These are phyloP conservation scores for Plasmodium cynomolgi DNA, from an alignment of 169 alveolate species.

Conservation along the genomic window DNA sequence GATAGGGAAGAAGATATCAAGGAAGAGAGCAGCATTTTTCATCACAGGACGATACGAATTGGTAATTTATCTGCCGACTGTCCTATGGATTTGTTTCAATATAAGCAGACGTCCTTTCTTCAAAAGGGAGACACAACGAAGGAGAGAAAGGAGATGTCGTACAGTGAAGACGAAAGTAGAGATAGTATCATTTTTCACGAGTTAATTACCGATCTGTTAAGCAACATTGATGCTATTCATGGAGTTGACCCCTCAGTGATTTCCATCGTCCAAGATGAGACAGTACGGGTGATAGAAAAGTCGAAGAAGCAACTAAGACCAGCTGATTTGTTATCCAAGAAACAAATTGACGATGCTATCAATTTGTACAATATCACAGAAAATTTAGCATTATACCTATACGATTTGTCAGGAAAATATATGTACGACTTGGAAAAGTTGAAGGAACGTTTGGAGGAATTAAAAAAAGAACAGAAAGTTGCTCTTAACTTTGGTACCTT, in stretches of 20 bases:
- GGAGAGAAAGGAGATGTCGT: neutral
- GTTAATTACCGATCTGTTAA: slow-evolving; percentile 71
- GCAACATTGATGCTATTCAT: slow-evolving; percentile 87
- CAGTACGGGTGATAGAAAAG: slow-evolving; percentile 84
- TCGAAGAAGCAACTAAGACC: slow-evolving; percentile 89
- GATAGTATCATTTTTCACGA: slow-evolving; percentile 29
- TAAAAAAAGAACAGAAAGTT: slow-evolving; percentile 83
- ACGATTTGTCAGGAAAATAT: slow-evolving; percentile 79
- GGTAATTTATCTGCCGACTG: slow-evolving; percentile 47
- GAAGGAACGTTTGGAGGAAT: slow-evolving; percentile 80
- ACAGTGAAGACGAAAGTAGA: slow-evolving; percentile 40
- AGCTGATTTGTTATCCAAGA: slow-evolving; percentile 85
- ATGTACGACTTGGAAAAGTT: slow-evolving; percentile 84
- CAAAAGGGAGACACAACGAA: slow-evolving; percentile 9
- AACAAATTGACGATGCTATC: slow-evolving; percentile 83
- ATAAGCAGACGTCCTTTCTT: slow-evolving; percentile 52
- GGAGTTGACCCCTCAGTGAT: slow-evolving; percentile 90
- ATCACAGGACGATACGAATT: slow-evolving; percentile 63
- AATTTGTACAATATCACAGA: slow-evolving; percentile 81
- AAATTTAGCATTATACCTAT: slow-evolving; percentile 75
- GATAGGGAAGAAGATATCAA: slow-evolving; percentile 64
- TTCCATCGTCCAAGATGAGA: slow-evolving; percentile 86
- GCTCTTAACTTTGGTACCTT: slow-evolving; percentile 86
- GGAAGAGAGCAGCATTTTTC: slow-evolving; percentile 71
- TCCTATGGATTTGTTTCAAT: slow-evolving; percentile 61